Conservation (phyloP, 2,329 filamentous ascomycete species). For the Paecilomyces sp. region DNA sequence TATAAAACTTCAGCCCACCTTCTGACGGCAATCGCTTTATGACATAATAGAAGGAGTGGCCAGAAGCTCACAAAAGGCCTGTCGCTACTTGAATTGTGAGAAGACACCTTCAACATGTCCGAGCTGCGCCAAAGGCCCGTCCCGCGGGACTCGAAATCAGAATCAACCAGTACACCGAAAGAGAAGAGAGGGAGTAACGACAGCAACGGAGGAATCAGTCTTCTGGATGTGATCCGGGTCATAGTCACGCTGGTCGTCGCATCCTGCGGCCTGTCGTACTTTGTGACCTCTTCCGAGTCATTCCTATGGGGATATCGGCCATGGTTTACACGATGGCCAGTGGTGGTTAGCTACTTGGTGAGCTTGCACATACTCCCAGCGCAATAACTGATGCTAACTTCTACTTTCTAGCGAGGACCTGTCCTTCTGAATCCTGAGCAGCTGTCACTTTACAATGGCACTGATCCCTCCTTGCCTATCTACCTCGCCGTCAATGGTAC, state of each 20-base stretch:
- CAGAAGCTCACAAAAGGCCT: not conserved
- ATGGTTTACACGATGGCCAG: conserved; percentile 53
- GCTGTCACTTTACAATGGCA: conserved; percentile 70
- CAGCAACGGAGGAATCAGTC: conserved; percentile 26
- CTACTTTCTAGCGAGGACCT: conserved; percentile 43
- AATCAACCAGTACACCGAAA: not conserved
- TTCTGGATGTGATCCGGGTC: conserved; percentile 62
- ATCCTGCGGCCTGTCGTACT: conserved; percentile 66
- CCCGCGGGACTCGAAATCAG: conserved; percentile 7
- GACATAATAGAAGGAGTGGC: not conserved
- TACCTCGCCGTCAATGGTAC: conserved; percentile 76
- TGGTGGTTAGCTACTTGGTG: conserved; percentile 57
- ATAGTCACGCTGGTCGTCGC: conserved; percentile 59
- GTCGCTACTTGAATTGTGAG: not conserved
- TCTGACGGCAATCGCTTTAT: not conserved
- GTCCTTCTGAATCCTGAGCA: conserved; percentile 66
- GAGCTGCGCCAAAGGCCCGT: conserved; percentile 24
- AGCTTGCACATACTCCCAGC: conserved; percentile 15
- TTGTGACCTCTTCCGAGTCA: conserved; percentile 64
- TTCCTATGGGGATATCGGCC: conserved; percentile 62
- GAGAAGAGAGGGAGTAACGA: conserved; percentile 10
- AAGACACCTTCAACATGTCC: conserved; percentile 13
- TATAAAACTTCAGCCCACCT: not conserved
- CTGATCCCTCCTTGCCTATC: conserved; percentile 65
- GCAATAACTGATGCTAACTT: not conserved